These are phyloP conservation scores for Pseudozyma tsukubaensis DNA, from an alignment of 1,284 basidiomycete genomes.

Conservation along the genomic window DNA sequence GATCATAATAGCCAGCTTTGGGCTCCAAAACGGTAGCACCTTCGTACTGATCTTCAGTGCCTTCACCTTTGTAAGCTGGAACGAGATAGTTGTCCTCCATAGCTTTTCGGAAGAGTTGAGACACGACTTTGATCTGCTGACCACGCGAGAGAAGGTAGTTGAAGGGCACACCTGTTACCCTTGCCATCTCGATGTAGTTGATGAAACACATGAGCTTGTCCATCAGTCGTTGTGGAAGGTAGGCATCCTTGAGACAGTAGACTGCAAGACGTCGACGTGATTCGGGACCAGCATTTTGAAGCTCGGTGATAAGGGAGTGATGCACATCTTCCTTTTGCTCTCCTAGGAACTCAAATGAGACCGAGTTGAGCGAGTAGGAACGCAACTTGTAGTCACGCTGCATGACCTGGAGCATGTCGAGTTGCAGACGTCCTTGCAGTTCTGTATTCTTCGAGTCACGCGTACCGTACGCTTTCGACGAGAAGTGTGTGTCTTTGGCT, in stretches of 20 bases:
- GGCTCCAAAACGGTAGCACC: slow-evolving; percentile 68
- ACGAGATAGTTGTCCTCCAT: slow-evolving; percentile 67
- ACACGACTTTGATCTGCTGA: slow-evolving; percentile 69
- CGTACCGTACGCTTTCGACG: slow-evolving; percentile 68
- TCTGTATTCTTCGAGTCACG: slow-evolving; percentile 68
- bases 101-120: slow-evolving; percentile 68
- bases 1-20: slow-evolving; percentile 68
- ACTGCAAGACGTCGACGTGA: slow-evolving; percentile 66
- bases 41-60: slow-evolving; percentile 68
- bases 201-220: slow-evolving; percentile 69
- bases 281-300: slow-evolving; percentile 67
- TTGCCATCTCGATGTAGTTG: slow-evolving; percentile 69
- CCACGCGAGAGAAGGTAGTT: slow-evolving; percentile 68
- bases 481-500: slow-evolving; percentile 68
- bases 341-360: slow-evolving; percentile 67
- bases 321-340: slow-evolving; percentile 69
- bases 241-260: slow-evolving; percentile 69
- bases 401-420: slow-evolving; percentile 69
- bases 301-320: slow-evolving; percentile 67
- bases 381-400: slow-evolving; percentile 68
- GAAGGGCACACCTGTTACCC: slow-evolving; percentile 69
- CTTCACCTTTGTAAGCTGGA: slow-evolving; percentile 66
- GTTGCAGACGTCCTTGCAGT: slow-evolving; percentile 66
- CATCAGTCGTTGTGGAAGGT: slow-evolving; percentile 67
- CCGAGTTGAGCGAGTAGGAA: slow-evolving; percentile 67